Conservation (phyloP, 495 filamentous ascomycete genomes). For the Arthonia radiata region DNA sequence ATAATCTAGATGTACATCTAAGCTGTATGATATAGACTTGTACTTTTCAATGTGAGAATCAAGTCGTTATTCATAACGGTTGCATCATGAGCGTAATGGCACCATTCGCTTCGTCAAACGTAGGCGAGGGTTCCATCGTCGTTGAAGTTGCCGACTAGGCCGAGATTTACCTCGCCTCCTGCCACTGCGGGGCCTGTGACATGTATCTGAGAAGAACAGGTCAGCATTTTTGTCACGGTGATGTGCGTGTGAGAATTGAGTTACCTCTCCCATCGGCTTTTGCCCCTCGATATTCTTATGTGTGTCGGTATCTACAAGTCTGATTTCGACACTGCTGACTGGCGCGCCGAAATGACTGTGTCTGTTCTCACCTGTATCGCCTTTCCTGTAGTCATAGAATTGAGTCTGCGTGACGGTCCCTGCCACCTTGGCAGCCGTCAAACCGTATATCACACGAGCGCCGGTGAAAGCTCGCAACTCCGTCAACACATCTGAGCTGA, state of each 20-base stretch:
- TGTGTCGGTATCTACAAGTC: conserved; percentile 32
- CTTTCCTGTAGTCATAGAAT: conserved; percentile 62
- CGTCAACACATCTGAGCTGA: conserved; percentile 41
- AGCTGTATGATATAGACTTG: no score
- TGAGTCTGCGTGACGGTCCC: conserved; percentile 67
- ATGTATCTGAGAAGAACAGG: conserved; percentile 22
- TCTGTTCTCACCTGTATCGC: conserved; percentile 14
- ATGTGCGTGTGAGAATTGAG: conserved; percentile 6
- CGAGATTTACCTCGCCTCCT: conserved; percentile 31
- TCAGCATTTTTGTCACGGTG: background rate
- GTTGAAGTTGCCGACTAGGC: conserved; percentile 27
- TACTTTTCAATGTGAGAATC: no score
- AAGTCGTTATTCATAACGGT: no score
- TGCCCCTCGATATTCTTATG: conserved; percentile 34
- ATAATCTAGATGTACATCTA: background rate
- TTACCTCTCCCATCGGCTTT: conserved; percentile 32
- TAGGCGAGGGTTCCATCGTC: conserved; percentile 28
- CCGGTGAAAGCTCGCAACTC: conserved; percentile 61
- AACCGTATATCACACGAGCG: conserved; percentile 60
- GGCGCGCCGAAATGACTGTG: conserved; percentile 63
- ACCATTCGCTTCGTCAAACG: no score
- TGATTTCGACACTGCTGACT: conserved; percentile 52
- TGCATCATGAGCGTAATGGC: no score
- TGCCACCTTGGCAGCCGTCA: conserved; percentile 58
- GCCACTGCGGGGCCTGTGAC: conserved; percentile 45